Evolutionary conservation across 306 rosid species (phyloP).

Genomic region (Cyamopsis tetragonoloba): DNA sequence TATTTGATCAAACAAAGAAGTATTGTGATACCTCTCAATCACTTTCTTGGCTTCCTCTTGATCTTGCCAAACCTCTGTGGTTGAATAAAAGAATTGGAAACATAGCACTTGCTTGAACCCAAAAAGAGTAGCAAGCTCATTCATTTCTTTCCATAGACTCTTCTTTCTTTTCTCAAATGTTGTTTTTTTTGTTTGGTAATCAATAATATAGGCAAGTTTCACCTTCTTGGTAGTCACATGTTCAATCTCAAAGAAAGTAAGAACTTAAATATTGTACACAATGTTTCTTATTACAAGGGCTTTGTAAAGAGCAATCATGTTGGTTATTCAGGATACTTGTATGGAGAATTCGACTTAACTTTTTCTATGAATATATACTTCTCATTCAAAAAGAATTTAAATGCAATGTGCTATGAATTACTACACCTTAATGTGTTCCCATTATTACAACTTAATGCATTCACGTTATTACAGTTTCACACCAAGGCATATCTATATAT

Average conservation of each 20-base stretch:
- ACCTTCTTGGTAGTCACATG: constrained; percentile 52
- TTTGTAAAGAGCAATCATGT: neutral
- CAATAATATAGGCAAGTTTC: constrained; percentile 35
- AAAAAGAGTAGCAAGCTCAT: constrained; percentile 56
- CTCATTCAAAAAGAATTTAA: neutral
- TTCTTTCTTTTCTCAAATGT: constrained; percentile 52
- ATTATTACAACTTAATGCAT: too few species aligned
- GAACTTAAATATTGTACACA: too few species aligned
- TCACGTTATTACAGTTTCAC: too few species aligned
- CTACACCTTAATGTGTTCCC: neutral
- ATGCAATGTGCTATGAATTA: neutral
- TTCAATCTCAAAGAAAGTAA: neutral
- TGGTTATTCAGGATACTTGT: too few species aligned
- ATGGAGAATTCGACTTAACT: too few species aligned
- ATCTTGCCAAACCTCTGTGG: constrained; percentile 46
- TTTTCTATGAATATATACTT: neutral
- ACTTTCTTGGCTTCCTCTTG: neutral
- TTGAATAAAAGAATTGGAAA: constrained; percentile 38
- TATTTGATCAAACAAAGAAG: neutral
- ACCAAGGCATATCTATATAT: too few species aligned
- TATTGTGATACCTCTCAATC: neutral
- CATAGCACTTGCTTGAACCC: constrained; percentile 48
- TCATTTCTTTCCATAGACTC: constrained; percentile 31
- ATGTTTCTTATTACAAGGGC: neutral
- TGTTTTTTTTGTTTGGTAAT: constrained; percentile 39